Base-by-base conservation (phyloP, 169 alveolate species). In the Pseudocohnilembus persalinus region DNA sequence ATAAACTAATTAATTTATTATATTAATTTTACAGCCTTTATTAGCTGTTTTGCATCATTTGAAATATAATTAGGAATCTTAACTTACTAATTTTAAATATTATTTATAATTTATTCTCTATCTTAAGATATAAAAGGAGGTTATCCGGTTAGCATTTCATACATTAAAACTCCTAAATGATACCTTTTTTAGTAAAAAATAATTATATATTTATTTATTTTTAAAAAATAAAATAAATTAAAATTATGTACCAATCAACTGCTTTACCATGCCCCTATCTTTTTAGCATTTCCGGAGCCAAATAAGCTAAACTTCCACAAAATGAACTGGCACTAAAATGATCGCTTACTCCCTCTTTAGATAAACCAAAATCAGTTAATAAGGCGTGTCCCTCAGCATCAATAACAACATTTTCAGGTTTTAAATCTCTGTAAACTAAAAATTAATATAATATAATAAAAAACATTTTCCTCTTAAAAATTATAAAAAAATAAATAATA, bases 341-440 rank as follows among this genome's bases (percentile, higher is more conserved):
- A 80, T 93, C 96, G 20, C 73, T 73, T n/a, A 93, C 92, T 28
- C 96, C 97, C 81, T 92, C 97, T 90, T 95, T 96, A 0, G 98
- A 94, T 31, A 97, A 90, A 15, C 99, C 99, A 87, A 97, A 97
- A 89, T 97, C 99, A 28, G 99, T 97, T 32, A 97, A 74, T 79
- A 92, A 83, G 28, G 97, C 96, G 83, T 96, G 98, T 1, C 99
- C 99, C 32, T 96, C 96, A 28, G 79, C 81, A 91, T 95, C 98
- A 15, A 97, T 76, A 0, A 97, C 97, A 24, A 96, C 94, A 88
- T 97, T 96, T 84, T 96, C 98, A 0, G 99, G 99, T 91, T 97
- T 97, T 81, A 97, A 83, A 87, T 97, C 99, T 79, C 99, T 90
- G 76, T 92, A 96, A 78, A 96, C 68, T 49, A 11, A 49, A 11